Base-by-base conservation (phyloP, 2,329 filamentous ascomycete genomes). In the Fusarium aywerte region DNA sequence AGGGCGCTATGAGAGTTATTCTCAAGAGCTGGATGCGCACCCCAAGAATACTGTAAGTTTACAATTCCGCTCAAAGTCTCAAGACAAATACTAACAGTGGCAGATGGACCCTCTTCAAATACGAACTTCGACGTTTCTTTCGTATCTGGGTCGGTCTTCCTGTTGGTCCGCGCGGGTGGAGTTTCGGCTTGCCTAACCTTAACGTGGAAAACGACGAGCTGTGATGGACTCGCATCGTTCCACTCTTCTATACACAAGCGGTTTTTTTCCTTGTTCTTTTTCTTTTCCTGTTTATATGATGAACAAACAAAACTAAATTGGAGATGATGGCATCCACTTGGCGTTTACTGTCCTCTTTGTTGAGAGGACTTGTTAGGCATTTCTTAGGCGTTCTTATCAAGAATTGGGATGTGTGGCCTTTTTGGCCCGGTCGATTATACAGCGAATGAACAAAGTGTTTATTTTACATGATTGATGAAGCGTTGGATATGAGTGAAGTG, bases 1-100 rank as follows among this genome's bases (percentile, higher is more conserved):
- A 83, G 73, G 82, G 83, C 58, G 89, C 89, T 1, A 82, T 87
- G 45, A 84, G 86, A 69, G 87, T 89, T 70, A 88, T 98, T 3
- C 23, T 96, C 10, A 83, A 77, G 67, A 86, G 87, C 61, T 99
- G 93, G 92, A 54, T 89, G 7, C 80, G 83, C 21, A 81, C 93
- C 45, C 94, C 94, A 0, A 82, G 79, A 43, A 85, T 85, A 64
- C 57, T 91, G 91, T 96, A 85, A 88, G 92, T 88, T n/a, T 61
- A 20, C 20, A 18, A 32, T 4, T 7, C 4, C 4, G 18, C 4
- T 10, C 12, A 15, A 23, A 3, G 51, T 12, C 15, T 10, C 18
- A 13, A 2, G 32, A 18, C 4, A n/a, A n/a, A 50, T 36, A 44
- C 62, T 67, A 35, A 62, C 11, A n/a, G 20, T 10, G 39, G 7